Evolutionary conservation across 805 yeast species (phyloP).

Genomic region (Yamadazyma scolyti): DNA sequence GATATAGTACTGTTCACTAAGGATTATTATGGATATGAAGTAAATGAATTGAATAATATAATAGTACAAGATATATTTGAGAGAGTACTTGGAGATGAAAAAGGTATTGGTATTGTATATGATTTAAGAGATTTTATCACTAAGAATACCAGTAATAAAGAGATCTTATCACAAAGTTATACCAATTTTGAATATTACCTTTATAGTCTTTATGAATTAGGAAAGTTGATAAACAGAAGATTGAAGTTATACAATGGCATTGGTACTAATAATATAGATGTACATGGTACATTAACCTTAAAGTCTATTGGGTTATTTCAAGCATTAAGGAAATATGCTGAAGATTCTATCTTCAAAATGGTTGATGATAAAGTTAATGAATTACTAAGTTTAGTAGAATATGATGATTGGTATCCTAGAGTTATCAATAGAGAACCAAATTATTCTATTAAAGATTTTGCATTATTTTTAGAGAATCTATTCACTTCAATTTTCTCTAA

Average conservation of each 20-base stretch:
- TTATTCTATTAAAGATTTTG: conserved; percentile 74
- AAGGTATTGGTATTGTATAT: conserved; percentile 54
- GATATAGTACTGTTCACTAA: conserved; percentile 63
- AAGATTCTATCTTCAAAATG: conserved; percentile 73
- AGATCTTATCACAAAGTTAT: conserved; percentile 83
- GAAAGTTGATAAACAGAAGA: conserved; percentile 37
- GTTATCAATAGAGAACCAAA: conserved; percentile 58
- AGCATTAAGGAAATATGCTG: conserved; percentile 65
- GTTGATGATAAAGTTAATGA: conserved; percentile 79
- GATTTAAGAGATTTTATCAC: conserved; percentile 54
- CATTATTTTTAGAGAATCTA: conserved; percentile 78
- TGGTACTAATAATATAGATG: conserved; percentile 38
- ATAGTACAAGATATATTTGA: conserved; percentile 64
- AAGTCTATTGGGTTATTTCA: conserved; percentile 54
- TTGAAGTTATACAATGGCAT: conserved; percentile 35
- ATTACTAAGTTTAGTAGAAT: conserved; percentile 78
- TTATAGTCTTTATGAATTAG: conserved; percentile 68
- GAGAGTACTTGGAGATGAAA: conserved; percentile 50
- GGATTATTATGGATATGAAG: conserved; percentile 61
- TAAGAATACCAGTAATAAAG: conserved; percentile 73
- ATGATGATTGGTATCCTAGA: conserved; percentile 70
- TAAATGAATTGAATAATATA: conserved; percentile 53
- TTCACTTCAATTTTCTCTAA: conserved; percentile 81
- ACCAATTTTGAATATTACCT: conserved; percentile 86
- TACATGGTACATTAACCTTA: conserved; percentile 35